phyloP scores from a whole-genome alignment of 2,329 filamentous ascomycete species.

The Fusarium pseudonygamai region DNA sequence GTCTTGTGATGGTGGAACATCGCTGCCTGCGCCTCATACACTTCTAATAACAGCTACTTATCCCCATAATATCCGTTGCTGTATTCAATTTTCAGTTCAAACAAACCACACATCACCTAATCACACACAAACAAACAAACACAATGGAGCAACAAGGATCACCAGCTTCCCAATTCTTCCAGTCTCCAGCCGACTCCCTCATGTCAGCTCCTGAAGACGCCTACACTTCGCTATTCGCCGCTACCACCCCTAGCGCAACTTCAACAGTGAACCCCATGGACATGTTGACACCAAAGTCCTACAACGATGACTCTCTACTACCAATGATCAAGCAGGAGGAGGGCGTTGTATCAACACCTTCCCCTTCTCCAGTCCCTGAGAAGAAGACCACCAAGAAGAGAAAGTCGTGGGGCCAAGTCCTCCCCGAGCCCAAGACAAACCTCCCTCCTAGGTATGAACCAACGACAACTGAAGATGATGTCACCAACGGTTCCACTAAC shows the following conservation, averaged over 20 bases:
- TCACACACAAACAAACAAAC: constrained; percentile 10
- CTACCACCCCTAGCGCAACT: constrained; percentile 44
- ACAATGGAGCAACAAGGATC: constrained; percentile 55
- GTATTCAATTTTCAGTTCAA: constrained; percentile 8
- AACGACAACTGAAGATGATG: neutral
- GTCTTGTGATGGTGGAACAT: constrained; percentile 28
- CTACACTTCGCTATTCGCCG: constrained; percentile 60
- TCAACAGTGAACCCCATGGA: constrained; percentile 57
- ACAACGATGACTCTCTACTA: constrained; percentile 42
- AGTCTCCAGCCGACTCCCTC: constrained; percentile 64
- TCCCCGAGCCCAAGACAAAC: constrained; percentile 96
- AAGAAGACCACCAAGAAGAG: constrained; percentile 90
- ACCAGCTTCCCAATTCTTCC: constrained; percentile 61
- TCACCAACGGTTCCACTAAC: constrained; percentile 36
- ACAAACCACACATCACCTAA: constrained; percentile 1
- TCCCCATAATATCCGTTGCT: constrained; percentile 17
- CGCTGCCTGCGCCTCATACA: constrained; percentile 23
- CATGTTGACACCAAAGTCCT: constrained; percentile 60
- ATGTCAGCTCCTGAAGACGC: constrained; percentile 60
- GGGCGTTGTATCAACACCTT: constrained; percentile 36
- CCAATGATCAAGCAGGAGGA: constrained; percentile 29
- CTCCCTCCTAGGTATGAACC: constrained; percentile 81
- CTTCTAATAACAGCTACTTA: neutral
- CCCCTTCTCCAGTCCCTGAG: constrained; percentile 46
- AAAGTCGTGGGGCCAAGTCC: constrained; percentile 98